Conservation (phyloP, 1,284 basidiomycete genomes). For the Phellopilus nigrolimitatus region DNA sequence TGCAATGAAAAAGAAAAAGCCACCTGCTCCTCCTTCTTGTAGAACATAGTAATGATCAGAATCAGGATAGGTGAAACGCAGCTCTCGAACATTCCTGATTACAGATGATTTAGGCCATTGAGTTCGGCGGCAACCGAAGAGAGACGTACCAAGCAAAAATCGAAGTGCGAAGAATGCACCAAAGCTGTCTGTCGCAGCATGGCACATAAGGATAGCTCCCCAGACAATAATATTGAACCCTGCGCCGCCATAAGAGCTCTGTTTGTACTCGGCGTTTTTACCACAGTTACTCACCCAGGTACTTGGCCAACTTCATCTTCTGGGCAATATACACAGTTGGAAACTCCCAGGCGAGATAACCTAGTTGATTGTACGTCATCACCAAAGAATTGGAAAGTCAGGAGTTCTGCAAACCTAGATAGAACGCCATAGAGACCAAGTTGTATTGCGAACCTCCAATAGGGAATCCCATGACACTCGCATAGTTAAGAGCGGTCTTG, state of each 20-base stretch:
- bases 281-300: constrained; percentile 40
- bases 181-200: constrained; percentile 51
- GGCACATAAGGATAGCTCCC: constrained; percentile 59
- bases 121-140: neutral
- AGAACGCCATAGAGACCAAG: constrained; percentile 59
- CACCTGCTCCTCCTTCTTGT: constrained; percentile 64
- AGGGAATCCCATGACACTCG: constrained; percentile 63
- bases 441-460: constrained; percentile 56
- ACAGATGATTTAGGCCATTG: neutral
- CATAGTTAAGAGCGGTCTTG: constrained; percentile 65
- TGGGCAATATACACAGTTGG: constrained; percentile 64
- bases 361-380: constrained; percentile 28
- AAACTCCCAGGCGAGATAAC: constrained; percentile 59
- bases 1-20: neutral
- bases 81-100: constrained; percentile 57
- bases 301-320: constrained; percentile 54
- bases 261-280: neutral
- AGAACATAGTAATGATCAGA: constrained; percentile 61
- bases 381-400: constrained; percentile 7
- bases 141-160: constrained; percentile 47
- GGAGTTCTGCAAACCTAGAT: constrained; percentile 37
- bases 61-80: constrained; percentile 60
- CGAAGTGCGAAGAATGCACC: constrained; percentile 57
- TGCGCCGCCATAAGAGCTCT: constrained; percentile 32
- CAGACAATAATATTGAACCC: constrained; percentile 53